Conservation (phyloP, 2,329 filamentous ascomycete species). For the Botrytis aclada region DNA sequence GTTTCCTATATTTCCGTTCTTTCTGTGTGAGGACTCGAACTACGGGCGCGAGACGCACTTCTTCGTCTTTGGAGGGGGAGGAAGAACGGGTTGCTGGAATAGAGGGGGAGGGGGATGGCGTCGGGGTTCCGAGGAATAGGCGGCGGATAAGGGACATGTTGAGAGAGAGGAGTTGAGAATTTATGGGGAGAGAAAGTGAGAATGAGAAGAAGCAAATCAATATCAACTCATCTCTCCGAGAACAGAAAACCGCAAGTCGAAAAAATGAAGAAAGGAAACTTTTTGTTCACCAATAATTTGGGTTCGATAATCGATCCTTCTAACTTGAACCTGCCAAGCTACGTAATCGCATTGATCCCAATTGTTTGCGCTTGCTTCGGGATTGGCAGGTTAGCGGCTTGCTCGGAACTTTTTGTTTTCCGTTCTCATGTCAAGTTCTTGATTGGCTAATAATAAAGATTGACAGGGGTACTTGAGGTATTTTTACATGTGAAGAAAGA, state of each 20-base stretch:
- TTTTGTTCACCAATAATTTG: not conserved
- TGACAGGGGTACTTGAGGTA: not conserved
- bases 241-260: not conserved
- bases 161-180: not conserved
- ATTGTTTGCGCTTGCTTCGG: not conserved
- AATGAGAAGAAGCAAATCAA: not conserved
- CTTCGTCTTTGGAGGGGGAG: conserved; percentile 37
- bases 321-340: conserved; percentile 1
- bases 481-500: not conserved
- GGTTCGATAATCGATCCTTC: not conserved
- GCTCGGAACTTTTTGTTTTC: not conserved
- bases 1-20: conserved; percentile 42
- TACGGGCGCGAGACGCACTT: conserved; percentile 51
- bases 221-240: not conserved
- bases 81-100: conserved; percentile 21
- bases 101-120: conserved; percentile 25
- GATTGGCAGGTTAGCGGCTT: not conserved
- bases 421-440: not conserved
- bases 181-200: not conserved
- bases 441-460: not conserved
- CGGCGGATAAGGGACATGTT: conserved; percentile 12
- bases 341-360: not conserved
- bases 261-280: not conserved
- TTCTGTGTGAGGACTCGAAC: conserved; percentile 42
- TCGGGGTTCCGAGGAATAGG: conserved; percentile 14